Percentiles rank a stretch among this genome's conserved stretches.
These are phyloP conservation scores for Boletus rex-veris DNA, from an alignment of 768 basidiomycete genomes.

Conservation along the genomic window DNA sequence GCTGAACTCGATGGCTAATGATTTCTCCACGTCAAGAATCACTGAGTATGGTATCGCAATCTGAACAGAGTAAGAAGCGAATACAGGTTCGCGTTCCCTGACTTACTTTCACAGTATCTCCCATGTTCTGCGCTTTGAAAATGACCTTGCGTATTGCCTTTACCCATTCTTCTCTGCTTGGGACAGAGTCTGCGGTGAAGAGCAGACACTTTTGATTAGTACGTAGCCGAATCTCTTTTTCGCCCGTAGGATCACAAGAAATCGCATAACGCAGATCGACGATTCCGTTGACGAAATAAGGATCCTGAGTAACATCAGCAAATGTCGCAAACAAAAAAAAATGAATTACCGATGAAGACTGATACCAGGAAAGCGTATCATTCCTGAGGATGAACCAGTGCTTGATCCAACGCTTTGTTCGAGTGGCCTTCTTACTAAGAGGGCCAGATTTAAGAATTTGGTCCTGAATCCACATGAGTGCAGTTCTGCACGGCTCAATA, in stretches of 20 bases:
- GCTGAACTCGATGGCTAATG: constrained; percentile 89
- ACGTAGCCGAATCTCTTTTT: constrained; percentile 77
- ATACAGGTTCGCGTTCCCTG: not conserved
- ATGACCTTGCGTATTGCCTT: constrained; percentile 92
- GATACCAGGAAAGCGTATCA: constrained; percentile 95
- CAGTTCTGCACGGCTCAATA: not conserved
- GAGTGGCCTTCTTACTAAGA: constrained; percentile 80
- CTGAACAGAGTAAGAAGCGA: constrained; percentile 33
- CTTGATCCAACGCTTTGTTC: constrained; percentile 89
- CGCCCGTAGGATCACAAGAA: constrained; percentile 75
- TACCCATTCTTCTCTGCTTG: constrained; percentile 92
- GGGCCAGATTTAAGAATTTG: constrained; percentile 91
- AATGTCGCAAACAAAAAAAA: constrained; percentile 1
- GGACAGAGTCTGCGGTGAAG: constrained; percentile 73
- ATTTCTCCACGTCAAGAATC: constrained; percentile 85
- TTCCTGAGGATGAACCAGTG: constrained; percentile 98
- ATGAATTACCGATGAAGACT: constrained; percentile 75
- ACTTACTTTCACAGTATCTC: constrained; percentile 87
- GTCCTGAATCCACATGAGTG: constrained; percentile 50
- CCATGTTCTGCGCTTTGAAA: constrained; percentile 94
- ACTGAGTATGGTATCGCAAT: constrained; percentile 93
- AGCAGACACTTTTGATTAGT: constrained; percentile 77
- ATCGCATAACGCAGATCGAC: constrained; percentile 93
- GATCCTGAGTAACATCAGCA: constrained; percentile 56
- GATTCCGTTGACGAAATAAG: constrained; percentile 96